phyloP scores from a whole-genome alignment of 257 asterid species.

The Pogostemon cablin region DNA sequence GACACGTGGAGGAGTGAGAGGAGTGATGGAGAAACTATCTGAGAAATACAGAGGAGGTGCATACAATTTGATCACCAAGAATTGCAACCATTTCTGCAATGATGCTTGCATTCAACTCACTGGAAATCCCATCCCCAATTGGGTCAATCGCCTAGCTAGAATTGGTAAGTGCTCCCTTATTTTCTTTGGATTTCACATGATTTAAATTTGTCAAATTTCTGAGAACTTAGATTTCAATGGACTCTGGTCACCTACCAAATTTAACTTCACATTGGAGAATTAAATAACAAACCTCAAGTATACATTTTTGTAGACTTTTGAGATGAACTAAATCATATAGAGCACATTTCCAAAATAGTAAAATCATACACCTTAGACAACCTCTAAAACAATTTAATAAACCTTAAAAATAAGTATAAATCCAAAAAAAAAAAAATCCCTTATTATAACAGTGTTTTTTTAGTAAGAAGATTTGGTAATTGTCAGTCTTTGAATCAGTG shows the following conservation, averaged over 20 bases:
- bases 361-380: too few species aligned
- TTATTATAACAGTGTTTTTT: too few species aligned
- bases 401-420: too few species aligned
- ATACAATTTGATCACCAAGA: conserved; percentile 59
- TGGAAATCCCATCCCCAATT: conserved; percentile 58
- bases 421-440: too few species aligned
- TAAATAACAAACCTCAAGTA: too few species aligned
- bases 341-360: too few species aligned
- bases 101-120: conserved; percentile 60
- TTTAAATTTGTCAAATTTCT: neutral
- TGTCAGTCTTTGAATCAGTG: too few species aligned
- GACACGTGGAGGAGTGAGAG: conserved; percentile 42
- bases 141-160: conserved; percentile 76
- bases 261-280: too few species aligned
- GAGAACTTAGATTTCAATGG: neutral
- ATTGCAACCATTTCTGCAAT: conserved; percentile 76
- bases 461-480: too few species aligned
- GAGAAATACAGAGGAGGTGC: conserved; percentile 57
- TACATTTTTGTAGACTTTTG: too few species aligned
- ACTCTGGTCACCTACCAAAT: neutral
- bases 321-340: too few species aligned
- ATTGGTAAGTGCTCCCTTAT: conserved; percentile 39
- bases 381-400: too few species aligned
- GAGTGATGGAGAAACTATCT: conserved; percentile 51
- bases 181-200: neutral